Conservation (phyloP, 2,329 filamentous ascomycete genomes). For the Colletotrichum chlorophyti region DNA sequence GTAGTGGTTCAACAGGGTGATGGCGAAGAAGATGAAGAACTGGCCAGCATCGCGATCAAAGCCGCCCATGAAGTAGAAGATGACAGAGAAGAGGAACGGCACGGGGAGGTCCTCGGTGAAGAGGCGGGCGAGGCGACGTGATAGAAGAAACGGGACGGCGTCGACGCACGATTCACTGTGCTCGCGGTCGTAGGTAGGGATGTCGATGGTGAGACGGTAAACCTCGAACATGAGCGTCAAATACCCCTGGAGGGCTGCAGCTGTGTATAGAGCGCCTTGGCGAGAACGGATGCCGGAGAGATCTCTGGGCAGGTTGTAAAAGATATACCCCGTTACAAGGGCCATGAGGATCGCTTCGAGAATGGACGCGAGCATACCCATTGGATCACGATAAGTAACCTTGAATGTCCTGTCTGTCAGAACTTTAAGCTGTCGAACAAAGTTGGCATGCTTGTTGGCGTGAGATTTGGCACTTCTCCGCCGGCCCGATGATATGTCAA, state of each 20-base stretch:
- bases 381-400: conserved; percentile 77
- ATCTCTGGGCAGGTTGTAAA: conserved; percentile 68
- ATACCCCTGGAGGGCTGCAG: conserved; percentile 76
- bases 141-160: conserved; percentile 73
- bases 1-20: conserved; percentile 75
- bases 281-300: conserved; percentile 76
- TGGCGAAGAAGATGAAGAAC: conserved; percentile 76
- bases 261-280: conserved; percentile 75
- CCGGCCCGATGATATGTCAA: conserved; percentile 18
- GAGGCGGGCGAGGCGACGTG: conserved; percentile 71
- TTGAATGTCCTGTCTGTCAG: conserved; percentile 73
- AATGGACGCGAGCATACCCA: conserved; percentile 75
- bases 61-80: conserved; percentile 81
- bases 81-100: conserved; percentile 72
- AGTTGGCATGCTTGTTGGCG: conserved; percentile 56
- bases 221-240: conserved; percentile 78
- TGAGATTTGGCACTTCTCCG: conserved; percentile 13
- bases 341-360: conserved; percentile 75
- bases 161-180: conserved; percentile 75
- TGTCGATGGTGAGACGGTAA: conserved; percentile 77
- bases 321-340: conserved; percentile 76
- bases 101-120: conserved; percentile 77
- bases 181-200: conserved; percentile 78
- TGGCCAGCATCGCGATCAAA: conserved; percentile 68
- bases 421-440: conserved; percentile 68